Conservation (phyloP, 2,329 filamentous ascomycete species). For the Claviceps sp. region DNA sequence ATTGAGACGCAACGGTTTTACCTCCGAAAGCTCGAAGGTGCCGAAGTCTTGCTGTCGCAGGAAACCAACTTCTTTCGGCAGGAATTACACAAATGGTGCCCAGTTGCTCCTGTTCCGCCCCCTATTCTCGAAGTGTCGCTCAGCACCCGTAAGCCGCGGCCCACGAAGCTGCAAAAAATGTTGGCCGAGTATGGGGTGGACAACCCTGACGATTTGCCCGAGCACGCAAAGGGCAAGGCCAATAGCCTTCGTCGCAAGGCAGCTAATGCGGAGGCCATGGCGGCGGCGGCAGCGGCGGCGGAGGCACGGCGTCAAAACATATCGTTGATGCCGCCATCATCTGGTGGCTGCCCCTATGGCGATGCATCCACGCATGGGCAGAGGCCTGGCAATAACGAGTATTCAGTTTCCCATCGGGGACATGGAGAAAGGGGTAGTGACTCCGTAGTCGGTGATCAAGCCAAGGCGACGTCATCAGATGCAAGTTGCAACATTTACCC, state of each 20-base stretch:
- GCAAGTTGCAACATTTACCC: constrained; percentile 28
- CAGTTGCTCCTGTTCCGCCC: constrained; percentile 74
- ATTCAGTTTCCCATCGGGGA: constrained; percentile 5
- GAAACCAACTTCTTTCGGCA: constrained; percentile 98
- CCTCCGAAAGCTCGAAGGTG: constrained; percentile 90
- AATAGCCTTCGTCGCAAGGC: constrained; percentile 62
- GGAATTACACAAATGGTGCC: constrained; percentile 88
- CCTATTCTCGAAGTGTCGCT: constrained; percentile 76
- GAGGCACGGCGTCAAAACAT: constrained; percentile 10
- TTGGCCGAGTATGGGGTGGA: constrained; percentile 80
- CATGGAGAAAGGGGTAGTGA: background rate
- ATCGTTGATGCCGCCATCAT: constrained; percentile 11
- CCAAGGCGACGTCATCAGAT: constrained; percentile 26
- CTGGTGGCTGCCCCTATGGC: constrained; percentile 11
- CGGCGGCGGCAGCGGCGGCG: constrained; percentile 28
- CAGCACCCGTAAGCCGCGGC: constrained; percentile 87
- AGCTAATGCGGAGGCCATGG: constrained; percentile 40
- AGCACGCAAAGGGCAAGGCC: constrained; percentile 66
- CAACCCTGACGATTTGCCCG: constrained; percentile 79
- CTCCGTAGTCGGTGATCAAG: constrained; percentile 10
- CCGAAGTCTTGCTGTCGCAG: constrained; percentile 77
- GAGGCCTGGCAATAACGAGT: constrained; percentile 5
- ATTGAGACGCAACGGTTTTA: constrained; percentile 88
- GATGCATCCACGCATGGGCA: constrained; percentile 14
- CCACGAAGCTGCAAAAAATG: constrained; percentile 93